Evolutionary conservation across 495 filamentous ascomycete species (phyloP).

Genomic region (Umbilicaria muhlenbergii): DNA sequence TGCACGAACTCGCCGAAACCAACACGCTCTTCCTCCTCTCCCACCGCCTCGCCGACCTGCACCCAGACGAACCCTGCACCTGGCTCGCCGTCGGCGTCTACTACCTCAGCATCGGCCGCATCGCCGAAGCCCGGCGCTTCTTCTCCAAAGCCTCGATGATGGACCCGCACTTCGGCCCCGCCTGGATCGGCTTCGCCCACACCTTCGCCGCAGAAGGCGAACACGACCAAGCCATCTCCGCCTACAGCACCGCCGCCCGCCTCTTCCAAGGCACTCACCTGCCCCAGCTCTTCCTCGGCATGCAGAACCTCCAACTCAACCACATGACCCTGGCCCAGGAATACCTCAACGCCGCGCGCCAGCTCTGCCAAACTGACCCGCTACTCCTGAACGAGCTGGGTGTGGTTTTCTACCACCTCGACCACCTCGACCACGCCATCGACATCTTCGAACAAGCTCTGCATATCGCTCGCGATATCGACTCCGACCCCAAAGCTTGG

Average conservation of each 20-base stretch:
- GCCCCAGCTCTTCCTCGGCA: constrained; percentile 89
- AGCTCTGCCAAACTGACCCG: constrained; percentile 62
- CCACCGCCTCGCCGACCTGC: constrained; percentile 86
- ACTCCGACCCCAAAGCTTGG: constrained; percentile 71
- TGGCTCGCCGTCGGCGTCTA: constrained; percentile 93
- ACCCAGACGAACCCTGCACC: constrained; percentile 77
- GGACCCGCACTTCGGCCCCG: constrained; percentile 93
- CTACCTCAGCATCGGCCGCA: constrained; percentile 77
- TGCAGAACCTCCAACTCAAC: constrained; percentile 94
- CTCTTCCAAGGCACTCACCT: constrained; percentile 96
- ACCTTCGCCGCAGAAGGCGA: constrained; percentile 99
- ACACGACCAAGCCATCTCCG: constrained; percentile 95
- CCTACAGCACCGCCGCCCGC: constrained; percentile 89
- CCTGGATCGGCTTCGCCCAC: constrained; percentile 98
- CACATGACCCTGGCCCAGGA: constrained; percentile 94
- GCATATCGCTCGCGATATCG: constrained; percentile 58
- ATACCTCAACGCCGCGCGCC: constrained; percentile 78
- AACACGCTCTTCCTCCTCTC: constrained; percentile 84
- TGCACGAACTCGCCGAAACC: constrained; percentile 73
- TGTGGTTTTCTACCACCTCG: constrained; percentile 85
- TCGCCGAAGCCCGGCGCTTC: constrained; percentile 85
- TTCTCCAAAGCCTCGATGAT: constrained; percentile 96
- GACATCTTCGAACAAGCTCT: constrained; percentile 62
- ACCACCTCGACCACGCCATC: constrained; percentile 55
- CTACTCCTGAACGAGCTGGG: constrained; percentile 90